phyloP scores from a whole-genome alignment of 768 basidiomycete genomes.

The Rubroboletus satanas region DNA sequence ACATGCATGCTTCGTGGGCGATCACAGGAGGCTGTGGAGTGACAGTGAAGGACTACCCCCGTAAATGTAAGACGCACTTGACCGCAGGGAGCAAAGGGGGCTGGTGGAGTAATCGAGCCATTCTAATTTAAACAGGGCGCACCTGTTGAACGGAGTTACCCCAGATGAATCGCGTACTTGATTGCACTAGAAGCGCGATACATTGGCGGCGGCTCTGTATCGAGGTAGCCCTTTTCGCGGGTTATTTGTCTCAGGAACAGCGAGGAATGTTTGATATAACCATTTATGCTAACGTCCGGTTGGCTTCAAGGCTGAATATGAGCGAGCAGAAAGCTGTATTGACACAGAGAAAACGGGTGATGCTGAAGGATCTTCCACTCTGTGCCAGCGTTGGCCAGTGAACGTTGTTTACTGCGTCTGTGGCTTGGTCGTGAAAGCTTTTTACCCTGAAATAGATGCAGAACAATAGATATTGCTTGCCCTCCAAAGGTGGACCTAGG shows the following conservation, averaged over 20 bases:
- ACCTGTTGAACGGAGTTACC: background rate
- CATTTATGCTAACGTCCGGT: background rate
- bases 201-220: background rate
- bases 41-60: too few relatives aligned
- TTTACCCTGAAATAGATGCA: too few relatives aligned
- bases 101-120: background rate
- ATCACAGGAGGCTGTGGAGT: too few relatives aligned
- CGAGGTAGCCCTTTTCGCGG: background rate
- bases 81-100: background rate
- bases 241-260: background rate
- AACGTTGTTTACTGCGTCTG: background rate
- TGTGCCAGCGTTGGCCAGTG: background rate
- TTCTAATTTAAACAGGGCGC: background rate
- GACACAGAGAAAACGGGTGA: background rate
- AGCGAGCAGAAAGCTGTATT: background rate
- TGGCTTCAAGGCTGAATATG: background rate
- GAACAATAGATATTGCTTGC: too few relatives aligned
- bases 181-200: background rate
- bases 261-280: background rate
- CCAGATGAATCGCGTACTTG: background rate
- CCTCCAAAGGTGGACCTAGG: too few relatives aligned
- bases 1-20: too few relatives aligned
- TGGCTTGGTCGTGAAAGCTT: background rate
- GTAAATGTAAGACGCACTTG: too few relatives aligned
- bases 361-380: background rate